These are phyloP conservation scores for Vitis labrusca DNA, from an alignment of 164 flowering plant genomes.

Conservation along the genomic window DNA sequence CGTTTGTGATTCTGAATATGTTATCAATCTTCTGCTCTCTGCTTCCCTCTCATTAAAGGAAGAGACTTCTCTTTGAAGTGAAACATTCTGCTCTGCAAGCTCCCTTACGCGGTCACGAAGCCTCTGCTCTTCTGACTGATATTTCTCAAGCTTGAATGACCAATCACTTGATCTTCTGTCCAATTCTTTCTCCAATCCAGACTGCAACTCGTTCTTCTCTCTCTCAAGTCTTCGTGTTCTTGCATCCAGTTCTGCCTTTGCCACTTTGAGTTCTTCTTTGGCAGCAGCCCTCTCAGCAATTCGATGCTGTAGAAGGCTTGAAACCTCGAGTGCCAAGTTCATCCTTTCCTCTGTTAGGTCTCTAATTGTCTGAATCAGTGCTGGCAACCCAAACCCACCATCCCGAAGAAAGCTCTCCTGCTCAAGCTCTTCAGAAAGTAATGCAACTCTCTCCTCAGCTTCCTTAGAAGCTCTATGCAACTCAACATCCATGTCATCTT, in stretches of 20 bases:
- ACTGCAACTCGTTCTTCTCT: conserved; percentile 78
- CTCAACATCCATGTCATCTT: conserved; percentile 45
- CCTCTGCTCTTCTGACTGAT: conserved; percentile 79
- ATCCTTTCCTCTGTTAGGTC: conserved; percentile 50
- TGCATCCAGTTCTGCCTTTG: conserved; percentile 48
- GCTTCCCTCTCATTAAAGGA: conserved; percentile 54
- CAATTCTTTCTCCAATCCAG: conserved; percentile 70
- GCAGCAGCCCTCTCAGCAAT: conserved; percentile 57
- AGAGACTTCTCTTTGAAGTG: conserved; percentile 84
- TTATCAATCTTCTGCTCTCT: conserved; percentile 42
- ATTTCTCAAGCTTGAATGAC: conserved; percentile 81
- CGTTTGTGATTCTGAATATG: conserved; percentile 46
- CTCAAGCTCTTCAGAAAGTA: conserved; percentile 60
- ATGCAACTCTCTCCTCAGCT: conserved; percentile 62
- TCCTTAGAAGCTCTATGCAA: conserved; percentile 51
- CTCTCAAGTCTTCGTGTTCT: conserved; percentile 56
- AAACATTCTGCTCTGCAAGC: conserved; percentile 93
- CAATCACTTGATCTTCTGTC: conserved; percentile 91
- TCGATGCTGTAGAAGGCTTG: conserved; percentile 47
- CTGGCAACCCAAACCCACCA: conserved; percentile 35
- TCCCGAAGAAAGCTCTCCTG: conserved; percentile 45
- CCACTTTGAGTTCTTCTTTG: conserved; percentile 49
- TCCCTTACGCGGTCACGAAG: conserved; percentile 90
- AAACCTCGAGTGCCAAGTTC: conserved; percentile 70
- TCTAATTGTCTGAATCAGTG: conserved; percentile 51